Base-by-base conservation (phyloP, 768 basidiomycete genomes). In the Nidularia sp. region DNA sequence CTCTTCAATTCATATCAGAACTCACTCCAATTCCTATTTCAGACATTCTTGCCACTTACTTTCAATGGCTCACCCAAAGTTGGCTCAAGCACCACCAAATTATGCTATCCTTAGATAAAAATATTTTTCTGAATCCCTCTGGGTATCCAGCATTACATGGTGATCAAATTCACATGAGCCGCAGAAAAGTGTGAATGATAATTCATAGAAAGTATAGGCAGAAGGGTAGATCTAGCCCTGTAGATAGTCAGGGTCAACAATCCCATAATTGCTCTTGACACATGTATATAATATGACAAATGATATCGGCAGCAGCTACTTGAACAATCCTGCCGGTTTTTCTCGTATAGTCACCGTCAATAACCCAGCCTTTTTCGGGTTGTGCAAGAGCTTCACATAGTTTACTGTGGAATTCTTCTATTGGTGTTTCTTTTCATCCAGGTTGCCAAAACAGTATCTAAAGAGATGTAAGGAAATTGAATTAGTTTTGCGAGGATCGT, bases 221-320 rank as follows among this genome's bases (percentile, higher is more conserved):
- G 34, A 87, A 66, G 9, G 85, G 86, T 6, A 84, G 84, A 56
- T 87, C 85, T 18, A 88, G 68, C 86, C 86, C 85, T 88, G 50
- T 7, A 51, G 10, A 45, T 48, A 35, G 18, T 12, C 43, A n/a
- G 2, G 22, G 46, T 32, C 34, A 29, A 47, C 12, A 0, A 18
- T 36, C 45, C 1, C 36, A 47, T 29, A n/a, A 15, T n/a, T n/a
- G n/a, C n/a, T n/a, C n/a, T n/a, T n/a, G n/a, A n/a, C n/a, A 18
- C 31, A 29, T 4, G 44, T 47, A 31, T 50, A 45, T 13, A 34
- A 12, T n/a, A 66, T 45, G 52, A 84, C 83, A 84, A 18, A 84
- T 73, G 6, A 79, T 59, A 59, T 84, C 81, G 3, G 81, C 82
- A 10, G 74, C 65, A 18, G 61, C 61, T 3, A 75, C 66, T 0